These are phyloP conservation scores for Neostapfia colusana DNA, from an alignment of 176 grass and related monocot genomes.

Conservation along the genomic window DNA sequence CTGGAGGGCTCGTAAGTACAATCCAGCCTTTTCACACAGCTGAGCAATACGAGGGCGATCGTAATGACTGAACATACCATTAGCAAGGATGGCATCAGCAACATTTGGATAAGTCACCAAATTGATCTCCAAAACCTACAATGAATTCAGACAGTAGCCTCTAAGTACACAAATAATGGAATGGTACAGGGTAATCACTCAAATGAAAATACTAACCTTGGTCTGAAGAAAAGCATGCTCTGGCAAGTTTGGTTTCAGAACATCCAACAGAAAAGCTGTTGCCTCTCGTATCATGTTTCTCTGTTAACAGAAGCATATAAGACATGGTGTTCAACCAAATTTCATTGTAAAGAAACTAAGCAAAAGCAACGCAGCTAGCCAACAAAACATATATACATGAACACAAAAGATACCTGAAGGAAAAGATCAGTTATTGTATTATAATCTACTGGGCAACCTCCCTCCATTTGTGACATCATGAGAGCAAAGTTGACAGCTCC, in stretches of 20 bases:
- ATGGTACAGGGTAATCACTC: neutral
- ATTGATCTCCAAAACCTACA: conserved; percentile 95
- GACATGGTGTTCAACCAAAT: conserved; percentile 25
- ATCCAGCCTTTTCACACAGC: conserved; percentile 92
- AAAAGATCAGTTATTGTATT: conserved; percentile 98
- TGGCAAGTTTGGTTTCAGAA: conserved; percentile 88
- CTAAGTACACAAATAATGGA: neutral
- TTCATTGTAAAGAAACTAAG: neutral
- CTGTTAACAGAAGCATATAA: conserved; percentile 37
- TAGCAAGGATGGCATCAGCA: conserved; percentile 97
- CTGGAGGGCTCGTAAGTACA: conserved; percentile 95
- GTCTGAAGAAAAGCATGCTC: conserved; percentile 97
- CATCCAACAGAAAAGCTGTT: conserved; percentile 93
- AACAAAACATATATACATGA: conserved; percentile 29
- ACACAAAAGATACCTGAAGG: conserved; percentile 68
- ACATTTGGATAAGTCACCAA: conserved; percentile 97
- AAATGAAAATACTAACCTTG: conserved; percentile 53
- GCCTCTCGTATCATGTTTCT: conserved; percentile 91
- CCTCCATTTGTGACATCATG: conserved; percentile 99
- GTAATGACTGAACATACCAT: conserved; percentile 98
- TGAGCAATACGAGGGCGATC: conserved; percentile 96
- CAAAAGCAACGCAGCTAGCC: conserved; percentile 24
- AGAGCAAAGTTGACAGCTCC: conserved; percentile 97
- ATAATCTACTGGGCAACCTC: conserved; percentile 85
- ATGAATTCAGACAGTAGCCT: conserved; percentile 29